Evolutionary conservation across 2,329 filamentous ascomycete species (phyloP).

Genomic region (Botrytis byssoidea): DNA sequence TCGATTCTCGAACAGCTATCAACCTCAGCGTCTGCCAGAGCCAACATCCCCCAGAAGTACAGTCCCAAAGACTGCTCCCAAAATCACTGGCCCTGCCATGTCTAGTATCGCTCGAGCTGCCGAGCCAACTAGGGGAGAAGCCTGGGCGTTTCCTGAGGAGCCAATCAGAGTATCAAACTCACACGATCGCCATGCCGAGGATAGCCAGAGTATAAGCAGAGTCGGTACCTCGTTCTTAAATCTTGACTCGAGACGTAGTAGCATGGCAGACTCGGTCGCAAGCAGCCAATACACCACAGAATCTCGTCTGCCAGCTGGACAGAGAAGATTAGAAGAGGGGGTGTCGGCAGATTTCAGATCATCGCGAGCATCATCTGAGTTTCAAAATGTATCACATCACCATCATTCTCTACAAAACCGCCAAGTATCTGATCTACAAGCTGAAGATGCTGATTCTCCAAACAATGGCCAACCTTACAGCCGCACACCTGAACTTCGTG

Average conservation of each 20-base stretch:
- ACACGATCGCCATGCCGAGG: constrained; percentile 49
- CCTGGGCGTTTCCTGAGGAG: constrained; percentile 80
- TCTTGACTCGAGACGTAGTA: constrained; percentile 67
- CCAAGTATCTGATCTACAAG: constrained; percentile 64
- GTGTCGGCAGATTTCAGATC: constrained; percentile 45
- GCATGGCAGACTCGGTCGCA: constrained; percentile 72
- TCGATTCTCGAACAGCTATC: constrained; percentile 64
- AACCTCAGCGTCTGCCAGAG: constrained; percentile 50
- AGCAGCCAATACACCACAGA: constrained; percentile 78
- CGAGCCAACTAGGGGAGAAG: constrained; percentile 77
- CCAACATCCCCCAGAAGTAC: constrained; percentile 35
- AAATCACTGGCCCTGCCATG: constrained; percentile 69
- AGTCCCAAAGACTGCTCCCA: constrained; percentile 63
- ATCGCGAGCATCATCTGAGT: constrained; percentile 53
- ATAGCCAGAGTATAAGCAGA: constrained; percentile 36
- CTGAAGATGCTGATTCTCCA: constrained; percentile 54
- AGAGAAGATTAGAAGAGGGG: constrained; percentile 68
- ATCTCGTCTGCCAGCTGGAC: constrained; percentile 68
- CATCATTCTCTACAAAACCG: constrained; percentile 77
- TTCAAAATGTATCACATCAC: constrained; percentile 49
- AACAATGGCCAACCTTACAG: constrained; percentile 72
- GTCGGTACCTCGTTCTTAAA: constrained; percentile 40
- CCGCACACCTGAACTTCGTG: constrained; percentile 74
- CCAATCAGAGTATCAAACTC: constrained; percentile 54
- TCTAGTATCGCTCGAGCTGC: constrained; percentile 67